Evolutionary conservation across 805 yeast genomes (phyloP).

Genomic region (Candida silvatica): DNA sequence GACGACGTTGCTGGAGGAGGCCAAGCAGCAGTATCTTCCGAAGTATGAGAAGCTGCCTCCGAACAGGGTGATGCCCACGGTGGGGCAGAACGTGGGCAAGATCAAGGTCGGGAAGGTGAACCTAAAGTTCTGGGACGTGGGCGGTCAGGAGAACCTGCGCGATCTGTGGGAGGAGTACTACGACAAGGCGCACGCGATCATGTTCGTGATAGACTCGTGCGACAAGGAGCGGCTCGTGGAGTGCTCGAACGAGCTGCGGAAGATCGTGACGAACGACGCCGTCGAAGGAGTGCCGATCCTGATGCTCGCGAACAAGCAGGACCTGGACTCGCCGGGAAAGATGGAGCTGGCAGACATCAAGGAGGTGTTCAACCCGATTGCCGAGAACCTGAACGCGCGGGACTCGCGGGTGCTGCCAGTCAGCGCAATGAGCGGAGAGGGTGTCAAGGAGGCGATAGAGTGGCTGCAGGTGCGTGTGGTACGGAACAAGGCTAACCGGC

Average conservation of each 20-base stretch:
- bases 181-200: slow-evolving; percentile 79
- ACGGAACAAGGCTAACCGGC: slow-evolving; percentile 52
- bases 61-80: slow-evolving; percentile 78
- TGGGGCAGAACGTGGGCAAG: slow-evolving; percentile 77
- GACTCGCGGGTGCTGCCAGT: slow-evolving; percentile 88
- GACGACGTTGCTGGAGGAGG: slow-evolving; percentile 67
- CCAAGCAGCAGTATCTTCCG: slow-evolving; percentile 45
- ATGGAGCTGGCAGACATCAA: slow-evolving; percentile 74
- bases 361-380: slow-evolving; percentile 73
- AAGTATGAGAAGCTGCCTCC: slow-evolving; percentile 38
- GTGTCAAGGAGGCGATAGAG: slow-evolving; percentile 78
- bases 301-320: slow-evolving; percentile 96
- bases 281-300: slow-evolving; percentile 78
- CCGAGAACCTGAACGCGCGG: slow-evolving; percentile 80
- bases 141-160: slow-evolving; percentile 86
- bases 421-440: slow-evolving; percentile 77
- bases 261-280: slow-evolving; percentile 50
- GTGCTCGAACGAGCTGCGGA: slow-evolving; percentile 57
- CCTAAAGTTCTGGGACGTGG: slow-evolving; percentile 91
- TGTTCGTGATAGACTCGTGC: slow-evolving; percentile 87
- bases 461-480: slow-evolving; percentile 76
- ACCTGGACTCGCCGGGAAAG: slow-evolving; percentile 44
- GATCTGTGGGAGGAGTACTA: slow-evolving; percentile 85
- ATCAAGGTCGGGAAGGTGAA: slow-evolving; percentile 30
- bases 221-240: slow-evolving; percentile 79